A percentile compares a stretch with the other conserved stretches of the same genome.
phyloP scores from a whole-genome alignment of 805 yeast genomes.

The Isabelozyma gotoi region DNA sequence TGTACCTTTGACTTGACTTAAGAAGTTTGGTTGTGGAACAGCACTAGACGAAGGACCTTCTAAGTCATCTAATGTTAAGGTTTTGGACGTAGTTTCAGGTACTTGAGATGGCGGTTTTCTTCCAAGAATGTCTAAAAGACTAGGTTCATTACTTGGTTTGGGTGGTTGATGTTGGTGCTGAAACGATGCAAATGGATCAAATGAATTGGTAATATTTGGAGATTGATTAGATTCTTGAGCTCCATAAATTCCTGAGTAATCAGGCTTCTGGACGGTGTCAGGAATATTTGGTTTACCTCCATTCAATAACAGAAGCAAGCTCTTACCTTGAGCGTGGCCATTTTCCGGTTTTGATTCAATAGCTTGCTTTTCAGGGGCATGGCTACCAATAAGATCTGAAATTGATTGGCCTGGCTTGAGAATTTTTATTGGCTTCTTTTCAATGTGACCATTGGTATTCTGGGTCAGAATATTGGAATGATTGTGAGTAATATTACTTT shows the following conservation, averaged over 20 bases:
- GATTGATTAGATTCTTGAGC: conserved; percentile 1
- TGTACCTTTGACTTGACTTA: conserved; percentile 5
- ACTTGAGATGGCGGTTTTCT: conserved; percentile 3
- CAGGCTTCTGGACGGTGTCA: not conserved
- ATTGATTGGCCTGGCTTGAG: conserved; percentile 29
- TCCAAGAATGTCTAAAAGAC: conserved; percentile 12
- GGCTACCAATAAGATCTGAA: conserved; percentile 1
- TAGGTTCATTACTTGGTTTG: conserved; percentile 4
- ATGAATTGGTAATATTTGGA: not conserved
- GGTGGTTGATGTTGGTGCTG: not conserved
- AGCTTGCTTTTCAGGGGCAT: not conserved
- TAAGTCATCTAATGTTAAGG: conserved; percentile 8
- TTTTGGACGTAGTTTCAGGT: conserved; percentile 2
- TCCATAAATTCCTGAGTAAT: conserved; percentile 5
- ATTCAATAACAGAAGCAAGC: conserved; percentile 20
- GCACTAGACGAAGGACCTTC: not conserved
- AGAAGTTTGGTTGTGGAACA: not conserved
- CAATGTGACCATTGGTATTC: not conserved
- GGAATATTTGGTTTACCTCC: conserved; percentile 5
- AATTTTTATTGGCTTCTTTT: conserved; percentile 19
- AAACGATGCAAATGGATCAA: not conserved
- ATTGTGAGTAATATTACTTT: too few relatives aligned
- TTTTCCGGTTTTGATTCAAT: conserved; percentile 3
- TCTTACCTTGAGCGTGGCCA: conserved; percentile 11
- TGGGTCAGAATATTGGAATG: not conserved